Percentiles rank a stretch among this genome's conserved stretches.
phyloP scores from a whole-genome alignment of 805 yeast genomes.

The Komagataella phaffii region DNA sequence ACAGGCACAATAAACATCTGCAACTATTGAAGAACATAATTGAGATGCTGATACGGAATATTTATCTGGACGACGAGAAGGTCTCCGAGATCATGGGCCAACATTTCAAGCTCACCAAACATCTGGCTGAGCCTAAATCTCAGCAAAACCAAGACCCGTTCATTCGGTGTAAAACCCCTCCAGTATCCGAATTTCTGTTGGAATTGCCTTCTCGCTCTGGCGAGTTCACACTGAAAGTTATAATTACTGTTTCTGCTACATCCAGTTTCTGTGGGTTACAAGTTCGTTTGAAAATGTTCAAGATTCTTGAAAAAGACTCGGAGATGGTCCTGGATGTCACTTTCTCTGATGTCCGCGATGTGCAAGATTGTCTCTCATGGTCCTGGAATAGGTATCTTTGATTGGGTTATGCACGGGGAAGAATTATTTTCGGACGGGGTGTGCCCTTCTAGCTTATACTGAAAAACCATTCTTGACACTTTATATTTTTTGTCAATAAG shows the following conservation, averaged over 20 bases:
- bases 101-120: slow-evolving; percentile 10
- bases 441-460: neutral
- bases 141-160: slow-evolving; percentile 17
- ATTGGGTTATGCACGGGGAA: neutral
- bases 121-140: neutral
- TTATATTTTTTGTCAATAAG: neutral
- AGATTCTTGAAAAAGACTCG: slow-evolving; percentile 2
- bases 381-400: slow-evolving; percentile 8
- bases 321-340: slow-evolving; percentile 27
- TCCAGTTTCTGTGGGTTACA: slow-evolving; percentile 27
- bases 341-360: slow-evolving; percentile 36
- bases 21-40: slow-evolving; percentile 17
- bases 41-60: slow-evolving; percentile 4
- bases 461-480: neutral
- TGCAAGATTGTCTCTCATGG: slow-evolving; percentile 47
- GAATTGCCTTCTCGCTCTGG: slow-evolving; percentile 2
- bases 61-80: neutral
- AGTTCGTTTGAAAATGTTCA: slow-evolving; percentile 21
- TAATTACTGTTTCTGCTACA: slow-evolving; percentile 20
- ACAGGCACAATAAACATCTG: slow-evolving; percentile 36
- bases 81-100: neutral
- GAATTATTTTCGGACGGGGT: neutral
- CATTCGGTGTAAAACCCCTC: slow-evolving; percentile 24
- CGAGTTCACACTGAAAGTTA: slow-evolving; percentile 8
- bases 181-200: slow-evolving; percentile 13